Evolutionary conservation across 352 stramenopile species (phyloP).

Genomic region (Pythium dissotocum): DNA sequence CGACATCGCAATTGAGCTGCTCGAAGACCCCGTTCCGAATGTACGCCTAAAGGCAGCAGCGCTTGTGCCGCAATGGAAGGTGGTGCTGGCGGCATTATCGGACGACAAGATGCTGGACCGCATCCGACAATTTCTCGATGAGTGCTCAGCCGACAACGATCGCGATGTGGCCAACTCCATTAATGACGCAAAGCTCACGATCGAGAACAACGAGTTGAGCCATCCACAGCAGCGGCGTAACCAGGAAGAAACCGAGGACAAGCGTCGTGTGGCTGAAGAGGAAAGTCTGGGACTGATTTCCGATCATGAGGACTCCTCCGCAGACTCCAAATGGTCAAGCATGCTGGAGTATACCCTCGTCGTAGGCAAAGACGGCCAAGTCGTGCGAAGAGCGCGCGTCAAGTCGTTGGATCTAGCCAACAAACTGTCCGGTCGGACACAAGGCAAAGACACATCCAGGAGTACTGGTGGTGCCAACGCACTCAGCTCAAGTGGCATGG

Average conservation of each 20-base stretch:
- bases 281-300: conserved; percentile 58
- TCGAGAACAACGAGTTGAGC: conserved; percentile 43
- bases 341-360: conserved; percentile 88
- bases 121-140: conserved; percentile 69
- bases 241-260: conserved; percentile 67
- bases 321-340: conserved; percentile 82
- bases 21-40: conserved; percentile 75
- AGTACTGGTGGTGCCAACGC: conserved; percentile 9
- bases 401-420: conserved; percentile 84
- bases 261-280: conserved; percentile 56
- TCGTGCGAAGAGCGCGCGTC: conserved; percentile 76
- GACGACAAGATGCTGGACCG: conserved; percentile 78
- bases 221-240: conserved; percentile 33
- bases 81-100: conserved; percentile 45
- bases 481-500: conserved; percentile 5
- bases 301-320: conserved; percentile 77
- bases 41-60: conserved; percentile 73
- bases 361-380: conserved; percentile 80
- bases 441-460: conserved; percentile 53
- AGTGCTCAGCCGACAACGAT: conserved; percentile 57
- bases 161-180: conserved; percentile 62
- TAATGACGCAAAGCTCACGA: conserved; percentile 41
- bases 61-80: conserved; percentile 66
- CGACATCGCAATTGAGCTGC: conserved; percentile 69
- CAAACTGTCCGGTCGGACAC: conserved; percentile 47